phyloP scores from a whole-genome alignment of 257 asterid species.

The Cynanchum wilfordii region DNA sequence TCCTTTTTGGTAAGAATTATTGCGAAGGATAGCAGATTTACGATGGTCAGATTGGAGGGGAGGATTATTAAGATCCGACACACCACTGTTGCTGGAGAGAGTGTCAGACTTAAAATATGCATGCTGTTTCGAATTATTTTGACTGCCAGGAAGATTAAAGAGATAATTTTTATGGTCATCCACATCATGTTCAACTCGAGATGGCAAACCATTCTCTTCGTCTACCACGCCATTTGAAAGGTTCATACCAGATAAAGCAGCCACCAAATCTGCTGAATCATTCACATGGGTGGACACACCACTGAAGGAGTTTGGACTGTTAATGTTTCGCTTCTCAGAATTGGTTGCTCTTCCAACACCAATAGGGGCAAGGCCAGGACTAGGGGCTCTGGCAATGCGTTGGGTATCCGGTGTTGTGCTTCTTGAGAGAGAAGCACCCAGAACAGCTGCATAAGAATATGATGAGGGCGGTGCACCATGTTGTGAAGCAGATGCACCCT shows the following conservation, averaged over 20 bases:
- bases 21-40: conserved; percentile 38
- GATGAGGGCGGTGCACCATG: conserved; percentile 49
- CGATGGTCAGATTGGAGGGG: conserved; percentile 44
- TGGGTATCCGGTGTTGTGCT: conserved; percentile 96
- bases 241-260: conserved; percentile 78
- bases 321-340: conserved; percentile 61
- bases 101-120: conserved; percentile 40
- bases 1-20: conserved; percentile 52
- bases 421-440: conserved; percentile 88
- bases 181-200: conserved; percentile 36
- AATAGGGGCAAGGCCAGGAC: conserved; percentile 86
- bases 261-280: conserved; percentile 60
- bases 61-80: conserved; percentile 32
- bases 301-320: conserved; percentile 51
- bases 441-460: conserved; percentile 86
- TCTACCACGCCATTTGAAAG: conserved; percentile 56
- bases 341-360: conserved; percentile 65
- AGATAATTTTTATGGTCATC: conserved; percentile 49
- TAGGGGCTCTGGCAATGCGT: conserved; percentile 74
- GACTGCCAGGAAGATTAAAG: conserved; percentile 53
- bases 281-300: conserved; percentile 47
- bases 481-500: conserved; percentile 48
- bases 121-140: conserved; percentile 51
- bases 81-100: conserved; percentile 31
- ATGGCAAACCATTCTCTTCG: conserved; percentile 42